Conservation (phyloP, 192 early-diverging fungal species). For the Backusella morwellensis region DNA sequence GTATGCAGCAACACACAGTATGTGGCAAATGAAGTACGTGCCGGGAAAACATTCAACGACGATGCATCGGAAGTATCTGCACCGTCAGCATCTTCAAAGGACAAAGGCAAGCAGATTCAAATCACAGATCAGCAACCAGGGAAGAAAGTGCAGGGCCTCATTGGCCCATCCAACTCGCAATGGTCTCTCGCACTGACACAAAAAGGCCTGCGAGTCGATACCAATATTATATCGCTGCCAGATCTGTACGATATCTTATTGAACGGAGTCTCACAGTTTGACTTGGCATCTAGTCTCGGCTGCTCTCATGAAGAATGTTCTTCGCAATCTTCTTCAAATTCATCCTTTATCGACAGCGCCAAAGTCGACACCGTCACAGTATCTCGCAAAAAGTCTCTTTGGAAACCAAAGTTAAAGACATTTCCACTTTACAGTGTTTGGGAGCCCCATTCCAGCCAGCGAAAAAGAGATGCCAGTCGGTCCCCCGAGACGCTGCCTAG, state of each 20-base stretch:
- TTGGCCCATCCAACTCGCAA: not conserved
- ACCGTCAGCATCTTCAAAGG: not conserved
- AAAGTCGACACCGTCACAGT: not conserved
- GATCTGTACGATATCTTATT: constrained; percentile 30
- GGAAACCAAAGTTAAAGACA: not conserved
- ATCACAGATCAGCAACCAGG: not conserved
- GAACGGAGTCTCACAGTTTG: constrained; percentile 16
- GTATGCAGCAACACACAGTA: constrained; percentile 18
- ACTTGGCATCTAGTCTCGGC: not conserved
- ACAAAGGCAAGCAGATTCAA: not conserved
- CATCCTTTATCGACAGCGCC: not conserved
- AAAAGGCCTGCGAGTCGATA: constrained; percentile 26
- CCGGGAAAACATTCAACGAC: not conserved
- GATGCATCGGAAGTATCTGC: constrained; percentile 1
- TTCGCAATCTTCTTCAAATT: not conserved
- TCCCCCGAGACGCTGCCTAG: not conserved
- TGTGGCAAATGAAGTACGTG: constrained; percentile 17
- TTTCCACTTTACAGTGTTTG: constrained; percentile 39
- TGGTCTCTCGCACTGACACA: constrained; percentile 27
- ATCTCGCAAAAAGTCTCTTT: not conserved
- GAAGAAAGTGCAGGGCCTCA: not conserved
- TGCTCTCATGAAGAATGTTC: not conserved
- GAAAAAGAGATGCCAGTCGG: constrained; percentile 1
- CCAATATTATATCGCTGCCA: constrained; percentile 28
- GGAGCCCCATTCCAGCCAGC: constrained; percentile 8